These are phyloP conservation scores for Berberis thunbergii DNA, from an alignment of 164 flowering plant species.

Conservation along the genomic window DNA sequence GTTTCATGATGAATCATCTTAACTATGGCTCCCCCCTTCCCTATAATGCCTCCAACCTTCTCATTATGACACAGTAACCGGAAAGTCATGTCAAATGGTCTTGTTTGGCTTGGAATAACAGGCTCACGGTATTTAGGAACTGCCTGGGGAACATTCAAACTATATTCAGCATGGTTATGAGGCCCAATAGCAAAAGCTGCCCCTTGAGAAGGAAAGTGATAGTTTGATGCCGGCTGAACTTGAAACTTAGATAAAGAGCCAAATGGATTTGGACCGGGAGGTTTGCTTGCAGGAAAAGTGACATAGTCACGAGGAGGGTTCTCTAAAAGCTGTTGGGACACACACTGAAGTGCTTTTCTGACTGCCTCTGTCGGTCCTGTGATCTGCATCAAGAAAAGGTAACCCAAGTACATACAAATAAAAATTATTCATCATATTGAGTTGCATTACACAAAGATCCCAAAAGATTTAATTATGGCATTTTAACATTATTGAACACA, in stretches of 20 bases:
- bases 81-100: conserved; percentile 47
- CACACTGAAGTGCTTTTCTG: conserved; percentile 60
- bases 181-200: conserved; percentile 33
- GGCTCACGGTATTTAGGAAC: conserved; percentile 39
- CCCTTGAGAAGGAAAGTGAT: conserved; percentile 36
- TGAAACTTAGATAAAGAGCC: conserved; percentile 33
- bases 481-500: too few species aligned
- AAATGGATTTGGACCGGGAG: conserved; percentile 28
- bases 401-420: too few species aligned
- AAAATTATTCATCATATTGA: too few species aligned
- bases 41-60: conserved; percentile 82
- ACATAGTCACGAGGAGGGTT: conserved; percentile 49
- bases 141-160: conserved; percentile 20
- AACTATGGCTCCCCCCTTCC: conserved; percentile 76
- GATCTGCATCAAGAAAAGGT: conserved; percentile 35
- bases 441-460: too few species aligned
- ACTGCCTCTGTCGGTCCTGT: conserved; percentile 58
- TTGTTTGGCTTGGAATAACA: conserved; percentile 32
- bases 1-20: conserved; percentile 69
- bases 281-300: conserved; percentile 22
- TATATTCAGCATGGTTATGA: conserved; percentile 40
- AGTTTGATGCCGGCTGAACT: conserved; percentile 19
- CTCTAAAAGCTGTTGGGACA: conserved; percentile 67
- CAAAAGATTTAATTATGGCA: too few species aligned
- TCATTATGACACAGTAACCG: conserved; percentile 64